Evolutionary conservation across 2,329 filamentous ascomycete species (phyloP).

Genomic region (Hymenoscyphus fructigenus): DNA sequence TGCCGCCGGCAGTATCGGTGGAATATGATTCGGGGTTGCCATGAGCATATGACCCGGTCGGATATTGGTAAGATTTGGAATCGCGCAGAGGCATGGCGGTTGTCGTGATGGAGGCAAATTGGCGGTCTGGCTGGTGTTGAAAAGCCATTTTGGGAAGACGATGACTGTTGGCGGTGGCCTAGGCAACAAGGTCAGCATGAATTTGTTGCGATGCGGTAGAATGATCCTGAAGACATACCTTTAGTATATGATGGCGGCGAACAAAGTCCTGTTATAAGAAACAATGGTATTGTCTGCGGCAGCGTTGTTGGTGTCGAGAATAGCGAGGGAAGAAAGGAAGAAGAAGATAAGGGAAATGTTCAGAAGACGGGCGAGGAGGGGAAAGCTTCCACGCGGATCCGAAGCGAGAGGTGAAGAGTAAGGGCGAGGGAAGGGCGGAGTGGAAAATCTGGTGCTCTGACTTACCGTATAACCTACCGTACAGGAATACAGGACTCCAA

Average conservation of each 20-base stretch:
- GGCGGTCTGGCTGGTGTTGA: not conserved
- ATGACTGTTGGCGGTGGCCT: conserved; percentile 3
- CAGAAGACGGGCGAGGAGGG: not conserved
- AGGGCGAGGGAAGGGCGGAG: not conserved
- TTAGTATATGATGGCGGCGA: not conserved
- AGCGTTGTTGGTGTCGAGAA: not conserved
- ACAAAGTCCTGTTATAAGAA: not conserved
- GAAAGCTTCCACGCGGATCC: not conserved
- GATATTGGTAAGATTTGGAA: not conserved
- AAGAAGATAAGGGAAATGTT: conserved; percentile 6
- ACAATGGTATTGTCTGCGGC: conserved; percentile 5
- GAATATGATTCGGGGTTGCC: not conserved
- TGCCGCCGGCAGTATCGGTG: not conserved
- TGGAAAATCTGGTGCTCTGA: not conserved
- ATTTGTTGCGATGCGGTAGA: not conserved
- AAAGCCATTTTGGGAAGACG: not conserved
- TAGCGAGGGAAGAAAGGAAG: not conserved
- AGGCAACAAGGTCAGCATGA: conserved; percentile 8
- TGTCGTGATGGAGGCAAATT: conserved; percentile 4
- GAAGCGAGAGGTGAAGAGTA: not conserved
- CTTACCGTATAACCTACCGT: conserved; percentile 4
- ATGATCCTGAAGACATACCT: not conserved
- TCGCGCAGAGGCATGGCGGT: not conserved
- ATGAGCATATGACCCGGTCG: conserved; percentile 3
- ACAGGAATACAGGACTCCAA: conserved; percentile 6